Evolutionary conservation across 2,329 filamentous ascomycete genomes (phyloP).

Genomic region (Geosmithia flava): DNA sequence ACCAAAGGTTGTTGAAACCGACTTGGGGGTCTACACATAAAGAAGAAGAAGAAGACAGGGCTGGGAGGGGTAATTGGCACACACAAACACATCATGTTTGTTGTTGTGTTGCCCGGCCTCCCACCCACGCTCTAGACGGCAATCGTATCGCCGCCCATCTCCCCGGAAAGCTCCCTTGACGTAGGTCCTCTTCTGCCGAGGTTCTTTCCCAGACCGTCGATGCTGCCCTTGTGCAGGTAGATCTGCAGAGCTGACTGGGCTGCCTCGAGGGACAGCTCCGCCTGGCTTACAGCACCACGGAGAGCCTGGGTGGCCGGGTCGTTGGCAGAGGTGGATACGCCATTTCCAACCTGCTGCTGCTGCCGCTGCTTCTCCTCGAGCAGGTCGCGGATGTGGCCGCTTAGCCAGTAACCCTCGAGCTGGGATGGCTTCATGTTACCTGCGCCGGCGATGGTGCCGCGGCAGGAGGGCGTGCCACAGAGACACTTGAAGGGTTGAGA

Average conservation of each 20-base stretch:
- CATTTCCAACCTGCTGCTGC: slow-evolving; percentile 6
- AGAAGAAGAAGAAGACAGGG: slow-evolving; percentile 1
- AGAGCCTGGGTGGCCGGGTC: slow-evolving; percentile 29
- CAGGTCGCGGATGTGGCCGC: slow-evolving; percentile 45
- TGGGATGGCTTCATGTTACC: slow-evolving; percentile 41
- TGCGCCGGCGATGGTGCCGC: slow-evolving; percentile 51
- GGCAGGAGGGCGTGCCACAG: slow-evolving; percentile 45
- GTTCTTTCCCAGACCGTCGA: slow-evolving; percentile 1
- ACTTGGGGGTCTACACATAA: slow-evolving; percentile 1
- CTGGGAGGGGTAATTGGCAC: too few species aligned
- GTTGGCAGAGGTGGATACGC: slow-evolving; percentile 1
- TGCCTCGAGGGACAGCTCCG: slow-evolving; percentile 33
- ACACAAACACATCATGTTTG: background rate
- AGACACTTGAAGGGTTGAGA: slow-evolving; percentile 57
- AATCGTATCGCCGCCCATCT: slow-evolving; percentile 50
- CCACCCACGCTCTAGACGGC: slow-evolving; percentile 4
- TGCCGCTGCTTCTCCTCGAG: slow-evolving; percentile 26
- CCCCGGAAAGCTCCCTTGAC: slow-evolving; percentile 42
- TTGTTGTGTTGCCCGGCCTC: background rate
- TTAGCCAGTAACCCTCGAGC: slow-evolving; percentile 48
- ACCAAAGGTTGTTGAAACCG: slow-evolving; percentile 1
- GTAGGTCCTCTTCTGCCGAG: slow-evolving; percentile 23
- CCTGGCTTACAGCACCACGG: slow-evolving; percentile 27
- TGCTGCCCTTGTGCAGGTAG: slow-evolving; percentile 15
- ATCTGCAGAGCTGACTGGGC: slow-evolving; percentile 28